A percentile compares a stretch with the other conserved stretches of the same genome.
Conservation (phyloP, 164 flowering plant species). For the Aristolochia fimbriata region DNA sequence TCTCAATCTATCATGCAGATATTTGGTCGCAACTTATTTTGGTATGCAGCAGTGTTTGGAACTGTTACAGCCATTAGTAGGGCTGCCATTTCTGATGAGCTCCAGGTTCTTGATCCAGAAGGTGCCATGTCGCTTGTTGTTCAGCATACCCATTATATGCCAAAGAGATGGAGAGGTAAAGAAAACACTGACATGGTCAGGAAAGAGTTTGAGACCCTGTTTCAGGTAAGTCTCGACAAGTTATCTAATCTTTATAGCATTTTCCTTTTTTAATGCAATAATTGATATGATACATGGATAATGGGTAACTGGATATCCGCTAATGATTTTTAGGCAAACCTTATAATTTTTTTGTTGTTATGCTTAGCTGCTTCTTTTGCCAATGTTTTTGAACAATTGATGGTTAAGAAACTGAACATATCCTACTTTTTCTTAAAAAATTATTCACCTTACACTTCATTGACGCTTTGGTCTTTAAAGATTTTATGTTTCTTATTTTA, state of each 20-base stretch:
- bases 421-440: too few species aligned
- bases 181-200: slow-evolving; percentile 73
- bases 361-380: too few species aligned
- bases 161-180: slow-evolving; percentile 94
- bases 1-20: slow-evolving; percentile 37
- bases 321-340: too few species aligned
- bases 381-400: too few species aligned
- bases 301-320: too few species aligned
- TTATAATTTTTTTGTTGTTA: too few species aligned
- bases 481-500: too few species aligned
- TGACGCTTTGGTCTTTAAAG: too few species aligned
- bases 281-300: too few species aligned
- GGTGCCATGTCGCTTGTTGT: slow-evolving; percentile 85
- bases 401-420: too few species aligned
- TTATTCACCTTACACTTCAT: too few species aligned
- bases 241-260: not conserved
- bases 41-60: slow-evolving; percentile 98
- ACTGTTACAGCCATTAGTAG: slow-evolving; percentile 92
- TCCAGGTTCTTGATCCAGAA: slow-evolving; percentile 83
- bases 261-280: not conserved
- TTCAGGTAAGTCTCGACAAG: slow-evolving; percentile 49
- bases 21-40: slow-evolving; percentile 89
- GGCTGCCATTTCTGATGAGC: slow-evolving; percentile 71
- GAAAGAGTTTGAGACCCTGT: slow-evolving; percentile 77
- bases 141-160: slow-evolving; percentile 91